phyloP scores from a whole-genome alignment of 2,329 filamentous ascomycete genomes.

The Hymenoscyphus occultus region DNA sequence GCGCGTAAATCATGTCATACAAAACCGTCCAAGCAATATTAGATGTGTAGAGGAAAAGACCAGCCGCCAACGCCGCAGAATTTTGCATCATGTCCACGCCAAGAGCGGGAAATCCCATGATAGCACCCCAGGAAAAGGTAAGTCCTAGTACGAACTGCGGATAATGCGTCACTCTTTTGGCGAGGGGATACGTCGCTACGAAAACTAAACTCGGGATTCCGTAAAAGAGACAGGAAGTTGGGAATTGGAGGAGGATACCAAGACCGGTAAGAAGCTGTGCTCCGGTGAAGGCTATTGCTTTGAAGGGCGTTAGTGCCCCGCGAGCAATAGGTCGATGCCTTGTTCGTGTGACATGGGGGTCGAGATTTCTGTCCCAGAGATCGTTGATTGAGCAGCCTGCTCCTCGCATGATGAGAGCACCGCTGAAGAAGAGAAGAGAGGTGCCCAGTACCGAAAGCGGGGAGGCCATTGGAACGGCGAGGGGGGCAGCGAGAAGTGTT shows the following conservation, averaged over 20 bases:
- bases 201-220: slow-evolving; percentile 71
- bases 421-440: slow-evolving; percentile 67
- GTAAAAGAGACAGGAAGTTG: slow-evolving; percentile 70
- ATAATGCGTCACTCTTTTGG: slow-evolving; percentile 84
- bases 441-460: slow-evolving; percentile 63
- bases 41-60: slow-evolving; percentile 68
- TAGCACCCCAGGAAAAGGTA: slow-evolving; percentile 85
- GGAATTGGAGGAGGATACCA: slow-evolving; percentile 73
- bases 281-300: slow-evolving; percentile 72
- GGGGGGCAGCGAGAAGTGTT: slow-evolving; percentile 73
- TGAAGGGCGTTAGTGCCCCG: slow-evolving; percentile 67
- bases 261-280: slow-evolving; percentile 71
- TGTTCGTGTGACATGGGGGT: slow-evolving; percentile 75
- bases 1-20: slow-evolving; percentile 92
- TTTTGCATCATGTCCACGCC: slow-evolving; percentile 71
- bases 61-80: slow-evolving; percentile 59
- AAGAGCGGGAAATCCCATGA: slow-evolving; percentile 83
- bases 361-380: slow-evolving; percentile 83
- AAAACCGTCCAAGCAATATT: slow-evolving; percentile 84
- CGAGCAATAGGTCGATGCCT: slow-evolving; percentile 77
- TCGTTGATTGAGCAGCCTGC: slow-evolving; percentile 89
- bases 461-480: slow-evolving; percentile 58
- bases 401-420: slow-evolving; percentile 80
- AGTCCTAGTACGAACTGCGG: slow-evolving; percentile 80
- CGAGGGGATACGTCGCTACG: slow-evolving; percentile 74